Base-by-base conservation (phyloP, 495 filamentous ascomycete genomes). In the Immersiella caudata region DNA sequence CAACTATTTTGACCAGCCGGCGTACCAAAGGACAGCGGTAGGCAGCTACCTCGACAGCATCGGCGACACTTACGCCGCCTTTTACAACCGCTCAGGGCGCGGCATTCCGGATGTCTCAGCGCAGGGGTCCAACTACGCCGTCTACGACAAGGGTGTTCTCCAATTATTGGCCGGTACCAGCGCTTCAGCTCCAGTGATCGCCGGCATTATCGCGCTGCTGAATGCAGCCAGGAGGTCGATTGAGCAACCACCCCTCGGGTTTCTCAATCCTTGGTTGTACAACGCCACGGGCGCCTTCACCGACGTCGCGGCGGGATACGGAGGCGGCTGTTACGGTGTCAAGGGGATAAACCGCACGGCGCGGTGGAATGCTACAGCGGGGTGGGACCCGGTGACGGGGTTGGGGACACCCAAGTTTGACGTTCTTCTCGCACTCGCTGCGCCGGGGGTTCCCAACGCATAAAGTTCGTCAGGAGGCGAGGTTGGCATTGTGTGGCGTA, bases 221-320 rank as follows among this genome's bases (percentile, higher is more conserved):
- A 93, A 93, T 67, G 89, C 90, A 67, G 90, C 87, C 0, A 81
- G 88, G 0, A 76, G 88, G 49, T 75, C 82, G 0, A 80, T 79
- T 20, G 84, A 84, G 22, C 75, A 86, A 71, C 78, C 85, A 0
- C 76, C 84, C 0, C 73, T 93, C 61, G 91, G 91, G 0, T 93
- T 92, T 80, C 71, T 93, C 35, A 93, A 94, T 73, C 90, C 90
- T 0, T 91, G 88, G 88, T 70, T 93, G 27, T 93, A 93, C 77
- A 78, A 78, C 11, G 76, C 68, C 12, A 75, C 77, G 51, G 65
- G 75, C 11, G 88, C 80, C 0, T 78, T 93, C 60, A 91, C 83
- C 16, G 91, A 94, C 69, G 86, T 94, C 57, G 81, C 80, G 3
- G 59, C 71, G 12, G 89, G 89, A 0, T 84, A 83, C 6, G 87